These are phyloP conservation scores for Terana coerulea DNA, from an alignment of 768 basidiomycete genomes.

Conservation along the genomic window DNA sequence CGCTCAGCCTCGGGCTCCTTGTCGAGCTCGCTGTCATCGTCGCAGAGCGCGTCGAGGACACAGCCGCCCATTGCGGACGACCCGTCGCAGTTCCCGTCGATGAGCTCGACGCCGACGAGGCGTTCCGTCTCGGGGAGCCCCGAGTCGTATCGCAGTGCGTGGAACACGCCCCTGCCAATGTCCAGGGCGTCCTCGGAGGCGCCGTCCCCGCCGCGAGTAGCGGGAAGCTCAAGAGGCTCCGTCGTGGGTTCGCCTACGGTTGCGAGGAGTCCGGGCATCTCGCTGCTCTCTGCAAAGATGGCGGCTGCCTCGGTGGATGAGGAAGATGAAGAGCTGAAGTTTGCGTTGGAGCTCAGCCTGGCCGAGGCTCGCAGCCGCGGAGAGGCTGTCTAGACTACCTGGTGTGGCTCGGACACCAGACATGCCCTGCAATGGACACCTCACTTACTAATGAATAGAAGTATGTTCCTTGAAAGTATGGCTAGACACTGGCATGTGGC, in stretches of 20 bases:
- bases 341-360: constrained; percentile 68
- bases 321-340: constrained; percentile 60
- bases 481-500: too few relatives aligned
- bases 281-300: constrained; percentile 7
- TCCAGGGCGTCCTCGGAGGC: constrained; percentile 22
- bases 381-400: constrained; percentile 17
- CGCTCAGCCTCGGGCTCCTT: constrained; percentile 7
- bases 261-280: constrained; percentile 1
- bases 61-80: constrained; percentile 21
- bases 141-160: constrained; percentile 24
- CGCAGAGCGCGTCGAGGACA: not conserved
- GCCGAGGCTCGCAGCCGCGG: constrained; percentile 50
- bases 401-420: not conserved
- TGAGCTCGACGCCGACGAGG: constrained; percentile 24
- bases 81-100: constrained; percentile 30
- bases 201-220: constrained; percentile 15
- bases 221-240: too few relatives aligned
- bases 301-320: constrained; percentile 28
- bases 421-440: not conserved
- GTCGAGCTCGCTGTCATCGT: constrained; percentile 4
- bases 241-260: constrained; percentile 12
- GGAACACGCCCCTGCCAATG: constrained; percentile 27
- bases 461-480: not conserved
- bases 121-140: constrained; percentile 21
- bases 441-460: not conserved